Conservation (phyloP, 2,329 filamentous ascomycete species). For the Parascedosporium putredinis region DNA sequence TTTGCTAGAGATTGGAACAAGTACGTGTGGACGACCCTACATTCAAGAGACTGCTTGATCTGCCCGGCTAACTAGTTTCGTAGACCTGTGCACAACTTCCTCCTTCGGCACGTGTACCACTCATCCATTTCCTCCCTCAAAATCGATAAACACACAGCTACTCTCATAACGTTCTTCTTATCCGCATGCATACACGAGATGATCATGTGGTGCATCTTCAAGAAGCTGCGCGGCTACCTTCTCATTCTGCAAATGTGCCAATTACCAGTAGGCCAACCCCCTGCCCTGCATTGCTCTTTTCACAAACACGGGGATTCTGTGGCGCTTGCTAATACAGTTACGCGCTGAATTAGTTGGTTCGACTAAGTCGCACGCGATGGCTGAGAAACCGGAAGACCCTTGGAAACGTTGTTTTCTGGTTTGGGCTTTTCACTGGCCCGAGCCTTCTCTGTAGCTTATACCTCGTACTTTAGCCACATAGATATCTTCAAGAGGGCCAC, state of each 20-base stretch:
- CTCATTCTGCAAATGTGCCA: conserved; percentile 66
- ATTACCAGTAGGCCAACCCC: conserved; percentile 41
- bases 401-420: conserved; percentile 69
- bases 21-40: conserved; percentile 5
- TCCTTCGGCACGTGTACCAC: conserved; percentile 71
- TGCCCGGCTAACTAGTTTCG: neutral
- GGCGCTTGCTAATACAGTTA: too few relatives aligned
- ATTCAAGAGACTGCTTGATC: neutral
- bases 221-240: conserved; percentile 65
- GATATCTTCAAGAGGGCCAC: too few relatives aligned
- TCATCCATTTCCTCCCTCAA: conserved; percentile 63
- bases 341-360: conserved; percentile 54
- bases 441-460: conserved; percentile 55
- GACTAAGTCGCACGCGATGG: conserved; percentile 55
- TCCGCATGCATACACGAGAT: conserved; percentile 64
- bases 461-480: conserved; percentile 37
- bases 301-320: too few relatives aligned
- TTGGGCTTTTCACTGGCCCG: conserved; percentile 67
- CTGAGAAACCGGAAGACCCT: conserved; percentile 51
- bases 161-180: conserved; percentile 65
- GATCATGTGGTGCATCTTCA: conserved; percentile 72
- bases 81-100: conserved; percentile 63
- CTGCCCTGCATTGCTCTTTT: too few relatives aligned
- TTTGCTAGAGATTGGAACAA: conserved; percentile 74
- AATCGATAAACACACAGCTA: conserved; percentile 59